These are phyloP conservation scores for Naganishia vishniacii DNA, from an alignment of 768 basidiomycete genomes.

Conservation along the genomic window DNA sequence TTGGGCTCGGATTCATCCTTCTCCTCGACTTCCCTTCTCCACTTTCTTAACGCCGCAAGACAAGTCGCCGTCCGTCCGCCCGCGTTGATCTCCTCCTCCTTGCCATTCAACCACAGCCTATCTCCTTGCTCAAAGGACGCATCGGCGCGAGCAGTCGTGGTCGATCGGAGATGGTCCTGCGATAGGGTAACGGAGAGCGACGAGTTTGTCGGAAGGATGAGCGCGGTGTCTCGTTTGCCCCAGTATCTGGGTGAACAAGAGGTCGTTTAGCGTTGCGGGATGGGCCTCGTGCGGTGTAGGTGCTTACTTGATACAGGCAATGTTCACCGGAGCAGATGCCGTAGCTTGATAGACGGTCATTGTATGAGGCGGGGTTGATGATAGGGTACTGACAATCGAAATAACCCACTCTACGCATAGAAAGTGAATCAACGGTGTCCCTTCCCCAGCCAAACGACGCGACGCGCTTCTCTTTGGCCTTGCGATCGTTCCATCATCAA, in stretches of 20 bases:
- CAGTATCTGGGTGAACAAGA: slow-evolving; percentile 66
- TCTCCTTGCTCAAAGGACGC: slow-evolving; percentile 61
- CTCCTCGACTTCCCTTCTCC: slow-evolving; percentile 71
- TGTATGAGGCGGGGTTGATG: neutral
- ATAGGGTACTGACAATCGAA: too few relatives aligned
- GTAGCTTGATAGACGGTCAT: slow-evolving; percentile 63
- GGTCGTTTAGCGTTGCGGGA: neutral
- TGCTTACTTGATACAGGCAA: slow-evolving; percentile 89
- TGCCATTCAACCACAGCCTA: slow-evolving; percentile 89
- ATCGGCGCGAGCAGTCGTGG: slow-evolving; percentile 84
- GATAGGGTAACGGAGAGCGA: slow-evolving; percentile 96
- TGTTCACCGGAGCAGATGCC: slow-evolving; percentile 88
- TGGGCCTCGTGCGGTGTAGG: neutral
- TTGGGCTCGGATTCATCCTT: slow-evolving; percentile 61
- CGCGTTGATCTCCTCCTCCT: slow-evolving; percentile 78
- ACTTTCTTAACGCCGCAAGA: slow-evolving; percentile 74
- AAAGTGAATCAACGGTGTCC: slow-evolving; percentile 2
- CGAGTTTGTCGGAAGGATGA: slow-evolving; percentile 95
- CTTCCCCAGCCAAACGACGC: neutral
- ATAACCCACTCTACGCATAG: too few relatives aligned
- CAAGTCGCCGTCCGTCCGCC: slow-evolving; percentile 76
- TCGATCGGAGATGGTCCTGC: slow-evolving; percentile 90
- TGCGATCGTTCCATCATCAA: neutral
- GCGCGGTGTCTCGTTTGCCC: slow-evolving; percentile 93
- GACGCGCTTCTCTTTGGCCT: neutral